Base-by-base conservation (phyloP, 495 filamentous ascomycete genomes). In the Neurospora sp. region DNA sequence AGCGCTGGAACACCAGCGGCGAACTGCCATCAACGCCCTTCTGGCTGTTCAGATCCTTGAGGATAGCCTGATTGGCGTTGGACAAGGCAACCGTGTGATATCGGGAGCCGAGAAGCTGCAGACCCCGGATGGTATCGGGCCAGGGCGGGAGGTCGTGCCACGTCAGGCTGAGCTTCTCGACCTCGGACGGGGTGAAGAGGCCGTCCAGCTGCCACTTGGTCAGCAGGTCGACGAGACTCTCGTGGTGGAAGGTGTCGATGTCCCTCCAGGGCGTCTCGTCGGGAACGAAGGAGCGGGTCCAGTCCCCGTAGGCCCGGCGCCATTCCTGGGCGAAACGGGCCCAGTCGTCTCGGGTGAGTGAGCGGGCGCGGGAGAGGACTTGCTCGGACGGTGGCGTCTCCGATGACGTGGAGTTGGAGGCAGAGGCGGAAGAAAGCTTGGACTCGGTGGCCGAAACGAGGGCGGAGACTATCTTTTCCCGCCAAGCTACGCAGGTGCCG, bases 401-500 rank as follows among this genome's bases (percentile, higher is more conserved):
- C 22, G 53, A 61, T 35, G 53, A 35, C 74, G 61, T 84, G 86
- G 27, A 87, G 76, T n/a, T 82, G 71, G 22, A 81, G 76, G 0
- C 86, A 73, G 61, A 90, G 75, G n/a, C 82, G 69, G 76, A 73
- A 53, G 71, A 80, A 20, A 77, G 75, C 73, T 85, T 85, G 81
- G 79, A 78, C 70, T 71, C 72, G 20, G 87, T 80, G 70, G 85
- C 81, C 41, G 80, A 77, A 27, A 88, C 81, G 20, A 94, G 82
- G 39, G 86, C 85, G 16, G 82, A 77, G 31, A 82, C 86, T 31
- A 95, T 85, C 40, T 87, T 86, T 40, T 80, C 82, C 70, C 91
- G 87, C 90, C 91, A 93, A 82, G 92, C 84, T 37, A 94, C 92
- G 70, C 90, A 86, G 5, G 92, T 94, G 74, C 93, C 93, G 82